These are phyloP conservation scores for Raphidocelis subcapitata DNA, from an alignment of 139 green algal genomes.

Conservation along the genomic window DNA sequence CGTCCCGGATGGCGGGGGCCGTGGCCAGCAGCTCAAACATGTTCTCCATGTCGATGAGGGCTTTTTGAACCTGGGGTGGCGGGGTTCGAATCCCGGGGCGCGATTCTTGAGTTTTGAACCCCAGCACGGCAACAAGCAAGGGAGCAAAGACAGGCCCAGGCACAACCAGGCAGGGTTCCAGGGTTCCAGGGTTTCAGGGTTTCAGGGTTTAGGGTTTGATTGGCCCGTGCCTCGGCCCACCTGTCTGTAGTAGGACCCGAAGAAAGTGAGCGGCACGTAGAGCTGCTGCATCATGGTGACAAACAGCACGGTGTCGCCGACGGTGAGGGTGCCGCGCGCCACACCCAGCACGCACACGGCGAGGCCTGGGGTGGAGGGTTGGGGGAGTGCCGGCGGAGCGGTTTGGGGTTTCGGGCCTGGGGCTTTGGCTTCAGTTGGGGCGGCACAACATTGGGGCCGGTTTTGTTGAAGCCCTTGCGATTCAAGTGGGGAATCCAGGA, in stretches of 20 bases:
- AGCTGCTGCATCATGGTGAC: constrained; percentile 88
- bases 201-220: no score
- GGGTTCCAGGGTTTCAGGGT: background rate
- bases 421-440: no score
- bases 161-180: background rate
- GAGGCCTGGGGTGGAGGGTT: constrained; percentile 51
- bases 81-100: no score
- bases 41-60: constrained; percentile 86
- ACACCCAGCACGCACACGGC: constrained; percentile 63
- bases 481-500: no score
- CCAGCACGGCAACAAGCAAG: no score
- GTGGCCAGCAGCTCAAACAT: constrained; percentile 81
- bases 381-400: constrained; percentile 27
- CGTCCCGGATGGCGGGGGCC: constrained; percentile 47
- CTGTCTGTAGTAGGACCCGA: constrained; percentile 78
- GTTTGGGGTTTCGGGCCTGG: no score
- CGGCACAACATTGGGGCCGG: no score
- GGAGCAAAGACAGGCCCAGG: no score
- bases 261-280: constrained; percentile 87
- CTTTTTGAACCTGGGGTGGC: constrained; percentile 54
- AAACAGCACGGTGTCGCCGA: constrained; percentile 88
- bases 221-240: no score
- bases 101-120: no score
- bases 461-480: no score
- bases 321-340: constrained; percentile 57